phyloP scores from a whole-genome alignment of 192 early-diverging fungal genomes.

The Backusella liffmaniae region DNA sequence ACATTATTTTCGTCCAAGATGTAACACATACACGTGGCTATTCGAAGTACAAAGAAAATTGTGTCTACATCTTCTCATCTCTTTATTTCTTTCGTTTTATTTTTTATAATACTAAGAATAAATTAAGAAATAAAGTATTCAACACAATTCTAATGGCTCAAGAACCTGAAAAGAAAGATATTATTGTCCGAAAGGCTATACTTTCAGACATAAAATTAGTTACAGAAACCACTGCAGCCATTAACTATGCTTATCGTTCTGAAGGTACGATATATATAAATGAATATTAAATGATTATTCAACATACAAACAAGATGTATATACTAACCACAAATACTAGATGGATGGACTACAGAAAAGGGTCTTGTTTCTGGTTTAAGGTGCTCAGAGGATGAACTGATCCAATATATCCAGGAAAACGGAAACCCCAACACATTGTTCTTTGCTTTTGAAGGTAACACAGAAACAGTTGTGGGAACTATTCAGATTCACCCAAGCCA shows the following conservation, averaged over 20 bases:
- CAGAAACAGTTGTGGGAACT: constrained; percentile 41
- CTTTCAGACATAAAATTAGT: background rate
- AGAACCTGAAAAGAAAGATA: background rate
- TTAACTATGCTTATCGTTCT: constrained; percentile 46
- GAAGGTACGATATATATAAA: constrained; percentile 18
- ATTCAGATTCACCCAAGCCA: constrained; percentile 41
- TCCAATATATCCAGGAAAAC: constrained; percentile 27
- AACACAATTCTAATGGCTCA: background rate
- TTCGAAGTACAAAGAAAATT: too few species aligned
- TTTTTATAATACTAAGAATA: background rate
- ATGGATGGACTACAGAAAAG: constrained; percentile 49
- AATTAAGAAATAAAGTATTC: background rate
- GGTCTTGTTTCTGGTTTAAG: constrained; percentile 42
- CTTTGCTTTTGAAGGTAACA: constrained; percentile 33
- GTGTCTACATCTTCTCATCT: too few species aligned
- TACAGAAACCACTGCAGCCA: constrained; percentile 10
- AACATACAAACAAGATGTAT: background rate
- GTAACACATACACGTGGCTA: too few species aligned
- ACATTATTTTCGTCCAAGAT: too few species aligned
- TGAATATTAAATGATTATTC: background rate
- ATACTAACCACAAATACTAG: background rate
- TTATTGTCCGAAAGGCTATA: background rate
- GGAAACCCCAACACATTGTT: constrained; percentile 31
- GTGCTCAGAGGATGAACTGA: constrained; percentile 30
- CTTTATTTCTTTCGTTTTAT: background rate